phyloP scores from a whole-genome alignment of 208 protist species.

The Acanthamoeba rhysodes region DNA sequence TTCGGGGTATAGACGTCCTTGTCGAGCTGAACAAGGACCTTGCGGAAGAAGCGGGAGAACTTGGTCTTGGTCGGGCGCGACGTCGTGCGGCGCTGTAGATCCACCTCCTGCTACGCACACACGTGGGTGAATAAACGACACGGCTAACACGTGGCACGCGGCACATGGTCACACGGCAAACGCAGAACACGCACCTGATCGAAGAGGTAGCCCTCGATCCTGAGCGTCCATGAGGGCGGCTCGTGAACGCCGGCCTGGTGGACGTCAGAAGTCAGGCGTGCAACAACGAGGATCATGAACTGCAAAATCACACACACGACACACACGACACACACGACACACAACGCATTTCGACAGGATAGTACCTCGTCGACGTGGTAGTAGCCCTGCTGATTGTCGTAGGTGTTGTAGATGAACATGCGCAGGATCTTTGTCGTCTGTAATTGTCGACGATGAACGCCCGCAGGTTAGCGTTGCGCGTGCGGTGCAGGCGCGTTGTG shows the following conservation, averaged over 20 bases:
- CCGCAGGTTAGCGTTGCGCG: not conserved
- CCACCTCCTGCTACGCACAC: not conserved
- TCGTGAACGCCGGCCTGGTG: constrained; percentile 2
- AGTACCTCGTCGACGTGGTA: constrained; percentile 69
- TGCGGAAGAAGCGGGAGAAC: constrained; percentile 66
- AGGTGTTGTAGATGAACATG: constrained; percentile 74
- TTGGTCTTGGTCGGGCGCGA: constrained; percentile 44
- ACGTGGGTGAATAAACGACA: no score
- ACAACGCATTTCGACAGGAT: no score
- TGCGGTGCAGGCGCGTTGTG: not conserved
- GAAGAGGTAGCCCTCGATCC: constrained; percentile 57
- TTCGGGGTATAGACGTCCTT: constrained; percentile 6
- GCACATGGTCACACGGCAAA: no score
- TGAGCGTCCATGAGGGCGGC: constrained; percentile 60
- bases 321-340: not conserved
- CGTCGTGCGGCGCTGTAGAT: constrained; percentile 31
- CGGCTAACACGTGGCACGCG: no score
- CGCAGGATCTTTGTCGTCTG: constrained; percentile 47
- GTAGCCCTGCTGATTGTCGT: constrained; percentile 63
- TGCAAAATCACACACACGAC: not conserved
- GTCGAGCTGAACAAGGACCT: constrained; percentile 61
- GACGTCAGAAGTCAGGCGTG: not conserved
- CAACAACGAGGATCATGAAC: not conserved
- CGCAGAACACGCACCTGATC: not conserved
- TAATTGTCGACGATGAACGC: not conserved